Evolutionary conservation across 192 early-diverging fungal species (phyloP).

Genomic region (Backusella psychrophila): DNA sequence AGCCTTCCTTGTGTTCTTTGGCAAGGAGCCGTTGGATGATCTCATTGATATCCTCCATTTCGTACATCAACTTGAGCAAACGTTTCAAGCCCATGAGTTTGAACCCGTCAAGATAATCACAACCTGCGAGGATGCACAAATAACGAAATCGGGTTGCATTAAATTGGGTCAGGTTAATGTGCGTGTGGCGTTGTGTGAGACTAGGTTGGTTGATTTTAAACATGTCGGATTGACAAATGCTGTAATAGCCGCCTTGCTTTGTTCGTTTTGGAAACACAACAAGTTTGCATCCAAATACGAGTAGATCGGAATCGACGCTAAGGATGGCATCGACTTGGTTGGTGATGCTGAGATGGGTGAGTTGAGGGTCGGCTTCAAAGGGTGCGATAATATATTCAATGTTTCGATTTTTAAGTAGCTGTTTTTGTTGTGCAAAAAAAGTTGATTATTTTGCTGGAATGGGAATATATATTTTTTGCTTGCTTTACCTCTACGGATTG

Average conservation of each 20-base stretch:
- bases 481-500: not conserved
- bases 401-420: not conserved
- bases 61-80: not conserved
- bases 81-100: not conserved
- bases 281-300: not conserved
- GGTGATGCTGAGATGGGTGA: not conserved
- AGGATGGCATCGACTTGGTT: not conserved
- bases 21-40: not conserved
- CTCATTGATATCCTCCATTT: not conserved
- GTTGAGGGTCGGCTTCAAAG: not conserved
- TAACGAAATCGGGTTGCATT: not conserved
- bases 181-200: not conserved
- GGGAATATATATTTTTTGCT: not conserved
- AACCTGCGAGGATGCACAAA: not conserved
- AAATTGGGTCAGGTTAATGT: not conserved
- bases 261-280: not conserved
- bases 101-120: not conserved
- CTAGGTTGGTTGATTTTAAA: not conserved
- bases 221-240: not conserved
- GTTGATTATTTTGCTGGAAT: not conserved
- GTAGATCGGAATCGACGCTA: not conserved
- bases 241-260: not conserved
- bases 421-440: no score
- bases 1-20: not conserved
- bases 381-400: not conserved